Conservation (phyloP, 2,329 filamentous ascomycete genomes). For the Alternaria postmessia region DNA sequence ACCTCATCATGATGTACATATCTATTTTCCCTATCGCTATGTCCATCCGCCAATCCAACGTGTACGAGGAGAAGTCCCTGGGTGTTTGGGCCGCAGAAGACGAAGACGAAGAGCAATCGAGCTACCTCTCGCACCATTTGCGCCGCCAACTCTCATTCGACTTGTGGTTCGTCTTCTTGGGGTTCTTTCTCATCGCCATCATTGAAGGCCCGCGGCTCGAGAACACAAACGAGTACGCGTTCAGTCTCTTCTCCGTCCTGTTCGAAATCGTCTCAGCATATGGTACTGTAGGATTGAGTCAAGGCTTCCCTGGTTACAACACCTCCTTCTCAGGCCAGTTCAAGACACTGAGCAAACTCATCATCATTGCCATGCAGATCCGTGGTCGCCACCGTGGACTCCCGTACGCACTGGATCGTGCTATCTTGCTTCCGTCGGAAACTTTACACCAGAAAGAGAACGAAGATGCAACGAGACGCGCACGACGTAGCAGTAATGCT, state of each 20-base stretch:
- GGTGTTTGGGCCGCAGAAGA: constrained; percentile 70
- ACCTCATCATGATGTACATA: constrained; percentile 99
- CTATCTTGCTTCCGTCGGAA: constrained; percentile 73
- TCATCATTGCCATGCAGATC: constrained; percentile 73
- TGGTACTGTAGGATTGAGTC: constrained; percentile 89
- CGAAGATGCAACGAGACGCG: constrained; percentile 58
- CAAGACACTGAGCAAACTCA: constrained; percentile 70
- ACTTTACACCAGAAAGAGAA: constrained; percentile 68
- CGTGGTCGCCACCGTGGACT: constrained; percentile 71
- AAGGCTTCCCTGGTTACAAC: constrained; percentile 80
- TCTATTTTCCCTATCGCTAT: constrained; percentile 97
- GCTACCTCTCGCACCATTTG: constrained; percentile 90
- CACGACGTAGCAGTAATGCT: constrained; percentile 36
- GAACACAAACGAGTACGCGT: constrained; percentile 62
- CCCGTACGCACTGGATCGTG: constrained; percentile 73
- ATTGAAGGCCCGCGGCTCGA: constrained; percentile 79
- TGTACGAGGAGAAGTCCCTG: constrained; percentile 90
- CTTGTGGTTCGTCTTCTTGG: constrained; percentile 94
- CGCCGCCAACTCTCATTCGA: constrained; percentile 95
- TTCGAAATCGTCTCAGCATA: constrained; percentile 55
- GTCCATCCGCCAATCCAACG: constrained; percentile 90
- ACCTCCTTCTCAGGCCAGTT: constrained; percentile 87
- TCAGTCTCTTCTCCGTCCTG: constrained; percentile 58
- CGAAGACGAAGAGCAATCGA: constrained; percentile 67
- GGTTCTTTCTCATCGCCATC: constrained; percentile 91